A percentile compares a stretch with the other conserved stretches of the same genome.
Evolutionary conservation across 2,329 filamentous ascomycete species (phyloP).

Genomic region (Polychaeton citri): DNA sequence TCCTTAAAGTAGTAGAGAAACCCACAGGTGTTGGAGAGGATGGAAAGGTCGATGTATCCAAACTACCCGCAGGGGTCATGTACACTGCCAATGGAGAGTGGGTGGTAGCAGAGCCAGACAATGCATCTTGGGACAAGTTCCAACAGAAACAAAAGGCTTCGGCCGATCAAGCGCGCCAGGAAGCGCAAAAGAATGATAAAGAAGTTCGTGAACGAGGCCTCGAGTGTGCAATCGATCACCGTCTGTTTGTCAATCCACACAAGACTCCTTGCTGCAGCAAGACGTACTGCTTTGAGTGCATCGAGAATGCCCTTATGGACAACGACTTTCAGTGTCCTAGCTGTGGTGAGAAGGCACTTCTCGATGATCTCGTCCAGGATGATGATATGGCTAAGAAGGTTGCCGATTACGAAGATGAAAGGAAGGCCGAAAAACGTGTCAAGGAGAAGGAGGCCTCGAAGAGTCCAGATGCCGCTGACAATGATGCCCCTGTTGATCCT

Average conservation of each 20-base stretch:
- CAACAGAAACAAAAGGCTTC: conserved; percentile 86
- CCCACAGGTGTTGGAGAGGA: conserved; percentile 61
- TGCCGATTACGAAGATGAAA: conserved; percentile 54
- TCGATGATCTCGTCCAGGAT: conserved; percentile 79
- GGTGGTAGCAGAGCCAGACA: conserved; percentile 90
- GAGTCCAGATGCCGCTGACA: conserved; percentile 16
- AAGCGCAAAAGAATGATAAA: conserved; percentile 67
- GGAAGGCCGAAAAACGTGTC: conserved; percentile 29
- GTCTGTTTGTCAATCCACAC: conserved; percentile 95
- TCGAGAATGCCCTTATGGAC: conserved; percentile 96
- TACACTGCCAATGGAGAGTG: conserved; percentile 95
- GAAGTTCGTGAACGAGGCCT: conserved; percentile 78
- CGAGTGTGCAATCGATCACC: conserved; percentile 92
- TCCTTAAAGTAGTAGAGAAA: conserved; percentile 91
- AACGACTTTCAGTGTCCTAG: conserved; percentile 93
- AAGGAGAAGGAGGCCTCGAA: conserved; percentile 29
- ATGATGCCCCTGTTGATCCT: neutral
- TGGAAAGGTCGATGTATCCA: conserved; percentile 64
- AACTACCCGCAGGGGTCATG: conserved; percentile 83
- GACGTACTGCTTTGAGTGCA: conserved; percentile 99
- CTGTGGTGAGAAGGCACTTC: conserved; percentile 80
- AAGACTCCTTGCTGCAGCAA: conserved; percentile 97
- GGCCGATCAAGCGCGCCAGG: conserved; percentile 55
- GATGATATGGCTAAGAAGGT: conserved; percentile 68
- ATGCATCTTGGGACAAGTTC: conserved; percentile 91